These are phyloP conservation scores for Catunica adiposa DNA, from an alignment of 2,329 filamentous ascomycete genomes.

Conservation along the genomic window DNA sequence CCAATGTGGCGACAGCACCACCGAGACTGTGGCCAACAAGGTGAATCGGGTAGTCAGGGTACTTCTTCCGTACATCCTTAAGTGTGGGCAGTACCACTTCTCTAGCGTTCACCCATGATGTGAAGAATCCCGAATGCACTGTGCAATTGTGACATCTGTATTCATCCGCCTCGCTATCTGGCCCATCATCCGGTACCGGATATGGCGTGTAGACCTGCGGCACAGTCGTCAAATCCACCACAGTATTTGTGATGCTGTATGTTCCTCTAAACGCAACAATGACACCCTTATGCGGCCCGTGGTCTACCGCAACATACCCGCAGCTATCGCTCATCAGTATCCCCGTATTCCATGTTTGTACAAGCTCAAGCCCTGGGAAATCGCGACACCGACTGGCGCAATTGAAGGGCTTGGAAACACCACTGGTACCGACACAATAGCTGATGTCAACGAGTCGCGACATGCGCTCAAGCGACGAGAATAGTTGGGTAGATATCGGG, in stretches of 20 bases:
- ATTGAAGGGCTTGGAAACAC: slow-evolving; percentile 65
- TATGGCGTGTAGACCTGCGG: slow-evolving; percentile 88
- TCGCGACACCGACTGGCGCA: slow-evolving; percentile 76
- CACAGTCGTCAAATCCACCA: slow-evolving; percentile 75
- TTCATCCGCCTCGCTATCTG: slow-evolving; percentile 16
- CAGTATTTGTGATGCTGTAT: slow-evolving; percentile 81
- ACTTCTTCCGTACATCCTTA: slow-evolving; percentile 35
- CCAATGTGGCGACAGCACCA: slow-evolving; percentile 78
- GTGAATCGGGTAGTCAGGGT: slow-evolving; percentile 57
- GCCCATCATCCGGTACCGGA: slow-evolving; percentile 36
- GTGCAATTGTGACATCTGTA: slow-evolving; percentile 69
- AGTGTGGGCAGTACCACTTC: slow-evolving; percentile 52
- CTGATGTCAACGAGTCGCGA: slow-evolving; percentile 86
- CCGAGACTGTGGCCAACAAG: slow-evolving; percentile 85
- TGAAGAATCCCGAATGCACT: slow-evolving; percentile 79
- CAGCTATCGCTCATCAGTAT: slow-evolving; percentile 75
- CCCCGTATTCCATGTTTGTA: slow-evolving; percentile 83
- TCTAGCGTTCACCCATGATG: slow-evolving; percentile 66
- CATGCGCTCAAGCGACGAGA: slow-evolving; percentile 68
- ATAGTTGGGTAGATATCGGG: slow-evolving; percentile 40
- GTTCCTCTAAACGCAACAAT: slow-evolving; percentile 86
- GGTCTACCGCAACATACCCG: slow-evolving; percentile 84
- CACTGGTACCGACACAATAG: slow-evolving; percentile 79
- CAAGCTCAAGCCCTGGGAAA: slow-evolving; percentile 62
- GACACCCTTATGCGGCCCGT: slow-evolving; percentile 37